Evolutionary conservation across 148 eudicot species (phyloP).

Genomic region (Talinum fruticosum): DNA sequence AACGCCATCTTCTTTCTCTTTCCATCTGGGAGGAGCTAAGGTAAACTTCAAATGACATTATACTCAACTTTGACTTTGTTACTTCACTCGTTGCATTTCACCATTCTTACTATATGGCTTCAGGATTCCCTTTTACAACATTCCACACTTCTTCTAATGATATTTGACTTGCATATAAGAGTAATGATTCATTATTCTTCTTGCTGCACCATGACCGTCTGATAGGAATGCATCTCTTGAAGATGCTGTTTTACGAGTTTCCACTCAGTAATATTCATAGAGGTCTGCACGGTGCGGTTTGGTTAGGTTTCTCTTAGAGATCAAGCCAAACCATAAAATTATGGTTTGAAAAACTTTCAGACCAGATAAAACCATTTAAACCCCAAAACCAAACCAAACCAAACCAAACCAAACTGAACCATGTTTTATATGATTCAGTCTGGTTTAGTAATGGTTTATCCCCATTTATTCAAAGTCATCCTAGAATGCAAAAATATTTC

Average conservation of each 20-base stretch:
- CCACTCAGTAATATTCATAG: not conserved
- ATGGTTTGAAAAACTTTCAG: no score
- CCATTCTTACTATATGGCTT: not conserved
- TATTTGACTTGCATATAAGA: not conserved
- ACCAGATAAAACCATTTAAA: no score
- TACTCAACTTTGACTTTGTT: not conserved
- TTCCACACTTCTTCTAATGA: not conserved
- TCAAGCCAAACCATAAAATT: no score
- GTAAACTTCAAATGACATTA: conserved; percentile 38
- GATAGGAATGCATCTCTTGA: not conserved
- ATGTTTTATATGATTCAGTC: no score
- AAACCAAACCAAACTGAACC: no score
- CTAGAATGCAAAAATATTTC: no score
- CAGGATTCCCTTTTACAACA: not conserved
- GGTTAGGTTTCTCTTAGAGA: no score
- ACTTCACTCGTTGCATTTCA: not conserved
- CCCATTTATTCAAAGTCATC: no score
- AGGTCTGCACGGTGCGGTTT: no score
- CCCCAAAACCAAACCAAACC: no score
- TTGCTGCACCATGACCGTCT: not conserved
- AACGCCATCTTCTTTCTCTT: conserved; percentile 89
- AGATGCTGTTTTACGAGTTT: not conserved
- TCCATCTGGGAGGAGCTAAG: conserved; percentile 92
- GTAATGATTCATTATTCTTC: not conserved
- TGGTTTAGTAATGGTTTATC: no score